phyloP scores from a whole-genome alignment of 148 eudicot genomes.

The Camellia granthamiana region DNA sequence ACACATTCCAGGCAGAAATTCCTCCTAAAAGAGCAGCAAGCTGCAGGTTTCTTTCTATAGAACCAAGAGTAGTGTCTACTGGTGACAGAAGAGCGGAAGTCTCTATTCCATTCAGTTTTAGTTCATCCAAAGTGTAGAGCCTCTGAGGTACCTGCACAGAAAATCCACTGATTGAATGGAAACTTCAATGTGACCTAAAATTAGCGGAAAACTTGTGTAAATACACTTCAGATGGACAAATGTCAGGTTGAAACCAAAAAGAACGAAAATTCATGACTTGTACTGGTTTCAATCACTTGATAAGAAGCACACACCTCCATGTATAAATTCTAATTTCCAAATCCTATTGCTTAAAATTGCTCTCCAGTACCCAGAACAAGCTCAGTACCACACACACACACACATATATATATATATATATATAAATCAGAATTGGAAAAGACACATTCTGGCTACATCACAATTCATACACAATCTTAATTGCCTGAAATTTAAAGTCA shows the following conservation, averaged over 20 bases:
- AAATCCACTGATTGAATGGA: constrained; percentile 6
- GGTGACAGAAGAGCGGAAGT: constrained; percentile 74
- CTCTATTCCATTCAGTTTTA: constrained; percentile 81
- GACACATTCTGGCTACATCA: neutral
- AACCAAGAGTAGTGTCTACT: constrained; percentile 74
- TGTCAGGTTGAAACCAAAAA: neutral
- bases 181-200: neutral
- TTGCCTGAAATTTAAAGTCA: neutral
- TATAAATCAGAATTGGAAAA: neutral
- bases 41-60: constrained; percentile 77
- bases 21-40: constrained; percentile 67
- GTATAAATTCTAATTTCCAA: neutral
- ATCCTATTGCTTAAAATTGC: neutral
- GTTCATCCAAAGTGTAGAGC: constrained; percentile 81
- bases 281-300: neutral
- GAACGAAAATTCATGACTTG: neutral
- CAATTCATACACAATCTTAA: neutral
- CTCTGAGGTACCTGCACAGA: constrained; percentile 89
- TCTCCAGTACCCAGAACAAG: neutral
- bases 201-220: neutral
- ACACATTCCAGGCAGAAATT: constrained; percentile 67
- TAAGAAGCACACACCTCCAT: neutral
- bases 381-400: neutral
- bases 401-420: too few species aligned
- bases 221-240: constrained; percentile 10